Conservation (phyloP, 2,329 filamentous ascomycete genomes). For the Chaetothyriales sp. region DNA sequence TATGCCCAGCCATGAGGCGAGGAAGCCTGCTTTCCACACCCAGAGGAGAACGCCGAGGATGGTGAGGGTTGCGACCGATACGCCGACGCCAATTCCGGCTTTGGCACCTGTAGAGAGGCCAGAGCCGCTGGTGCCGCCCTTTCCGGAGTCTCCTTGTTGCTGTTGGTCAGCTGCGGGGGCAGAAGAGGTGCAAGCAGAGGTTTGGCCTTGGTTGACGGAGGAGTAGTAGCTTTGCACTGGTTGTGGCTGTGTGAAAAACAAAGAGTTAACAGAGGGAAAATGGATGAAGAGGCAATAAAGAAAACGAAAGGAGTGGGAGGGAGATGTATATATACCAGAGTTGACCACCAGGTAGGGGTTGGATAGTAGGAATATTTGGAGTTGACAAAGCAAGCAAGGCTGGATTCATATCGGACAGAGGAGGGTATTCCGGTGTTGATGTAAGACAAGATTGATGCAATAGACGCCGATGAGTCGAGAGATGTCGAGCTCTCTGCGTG, state of each 20-base stretch:
- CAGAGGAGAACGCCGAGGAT: too few relatives aligned
- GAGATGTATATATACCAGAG: too few relatives aligned
- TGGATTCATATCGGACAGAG: neutral
- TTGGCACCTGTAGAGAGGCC: too few relatives aligned
- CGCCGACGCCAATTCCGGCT: too few relatives aligned
- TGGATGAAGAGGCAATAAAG: too few relatives aligned
- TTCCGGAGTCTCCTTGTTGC: neutral
- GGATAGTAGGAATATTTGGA: neutral
- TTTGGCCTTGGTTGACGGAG: neutral
- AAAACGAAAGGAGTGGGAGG: too few relatives aligned
- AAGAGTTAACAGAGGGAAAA: too few relatives aligned
- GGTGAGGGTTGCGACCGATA: too few relatives aligned
- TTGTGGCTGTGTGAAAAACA: neutral
- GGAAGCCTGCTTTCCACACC: too few relatives aligned
- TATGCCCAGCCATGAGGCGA: too few relatives aligned
- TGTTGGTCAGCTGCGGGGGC: neutral
- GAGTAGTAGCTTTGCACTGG: neutral
- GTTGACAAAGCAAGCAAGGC: neutral
- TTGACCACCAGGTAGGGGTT: neutral
- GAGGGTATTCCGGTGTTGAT: neutral
- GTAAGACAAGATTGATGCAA: neutral
- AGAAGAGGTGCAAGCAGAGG: neutral
- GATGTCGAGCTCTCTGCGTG: too few relatives aligned
- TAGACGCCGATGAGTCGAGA: neutral
- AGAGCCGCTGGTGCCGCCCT: too few relatives aligned